phyloP scores from a whole-genome alignment of 768 basidiomycete genomes.

The Pleurotus citrinopileatus region DNA sequence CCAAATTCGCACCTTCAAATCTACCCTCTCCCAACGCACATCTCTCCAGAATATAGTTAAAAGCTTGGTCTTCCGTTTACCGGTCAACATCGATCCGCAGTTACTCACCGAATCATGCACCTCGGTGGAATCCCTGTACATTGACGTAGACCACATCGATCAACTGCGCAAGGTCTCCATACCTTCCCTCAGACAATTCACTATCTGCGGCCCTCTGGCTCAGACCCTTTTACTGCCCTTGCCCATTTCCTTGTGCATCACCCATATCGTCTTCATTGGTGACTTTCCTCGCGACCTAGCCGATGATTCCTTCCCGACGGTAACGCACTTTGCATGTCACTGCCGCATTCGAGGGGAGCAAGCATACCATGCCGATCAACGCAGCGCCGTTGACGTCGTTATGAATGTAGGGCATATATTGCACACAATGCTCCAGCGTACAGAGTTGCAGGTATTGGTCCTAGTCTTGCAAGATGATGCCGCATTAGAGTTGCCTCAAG shows the following conservation, averaged over 20 bases:
- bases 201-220: not conserved
- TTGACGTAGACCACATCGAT: not conserved
- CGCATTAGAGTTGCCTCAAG: not conserved
- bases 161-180: not conserved
- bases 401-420: not conserved
- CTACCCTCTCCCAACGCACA: not conserved
- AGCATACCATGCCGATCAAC: not conserved
- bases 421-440: not conserved
- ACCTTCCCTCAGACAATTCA: not conserved
- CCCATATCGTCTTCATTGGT: not conserved
- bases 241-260: not conserved
- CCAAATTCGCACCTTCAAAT: not conserved
- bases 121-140: not conserved
- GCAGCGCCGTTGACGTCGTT: not conserved
- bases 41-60: not conserved
- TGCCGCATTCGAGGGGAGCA: not conserved
- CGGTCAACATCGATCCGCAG: not conserved
- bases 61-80: not conserved
- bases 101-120: not conserved
- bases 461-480: slow-evolving; percentile 6
- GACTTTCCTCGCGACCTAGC: not conserved
- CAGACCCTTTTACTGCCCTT: not conserved
- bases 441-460: not conserved
- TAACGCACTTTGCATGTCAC: slow-evolving; percentile 7
- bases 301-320: not conserved